Evolutionary conservation across 2,329 filamentous ascomycete species (phyloP).

Genomic region (Aspergillus persii): DNA sequence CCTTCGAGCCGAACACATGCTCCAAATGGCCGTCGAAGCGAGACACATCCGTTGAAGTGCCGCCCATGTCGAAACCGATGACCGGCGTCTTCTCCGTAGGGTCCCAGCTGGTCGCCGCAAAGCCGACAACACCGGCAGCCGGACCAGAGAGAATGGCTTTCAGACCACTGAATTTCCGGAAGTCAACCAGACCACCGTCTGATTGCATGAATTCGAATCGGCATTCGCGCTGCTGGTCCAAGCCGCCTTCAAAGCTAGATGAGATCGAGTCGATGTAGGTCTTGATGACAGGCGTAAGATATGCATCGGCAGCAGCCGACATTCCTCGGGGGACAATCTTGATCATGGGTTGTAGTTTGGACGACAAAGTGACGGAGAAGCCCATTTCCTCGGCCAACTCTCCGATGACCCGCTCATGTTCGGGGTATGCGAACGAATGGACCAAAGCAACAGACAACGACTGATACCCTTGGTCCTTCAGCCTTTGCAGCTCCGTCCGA

Average conservation of each 20-base stretch:
- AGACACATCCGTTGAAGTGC: conserved; percentile 85
- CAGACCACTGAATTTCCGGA: conserved; percentile 71
- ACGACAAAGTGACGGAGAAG: conserved; percentile 74
- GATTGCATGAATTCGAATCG: conserved; percentile 97
- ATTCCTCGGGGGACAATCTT: conserved; percentile 76
- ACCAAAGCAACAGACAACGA: conserved; percentile 86
- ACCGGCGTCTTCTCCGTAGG: conserved; percentile 76
- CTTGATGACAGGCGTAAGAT: conserved; percentile 74
- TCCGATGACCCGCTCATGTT: conserved; percentile 79
- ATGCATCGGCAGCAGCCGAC: conserved; percentile 75
- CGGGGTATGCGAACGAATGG: conserved; percentile 85
- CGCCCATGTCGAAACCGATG: conserved; percentile 95
- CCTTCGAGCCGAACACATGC: conserved; percentile 91
- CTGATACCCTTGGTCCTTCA: conserved; percentile 68
- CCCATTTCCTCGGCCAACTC: conserved; percentile 75
- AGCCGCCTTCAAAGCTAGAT: conserved; percentile 73
- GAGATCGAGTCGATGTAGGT: conserved; percentile 62
- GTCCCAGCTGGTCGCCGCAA: conserved; percentile 88
- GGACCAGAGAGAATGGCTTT: conserved; percentile 87
- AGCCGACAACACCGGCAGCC: conserved; percentile 91
- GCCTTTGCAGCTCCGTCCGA: conserved; percentile 60
- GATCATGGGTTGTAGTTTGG: conserved; percentile 81
- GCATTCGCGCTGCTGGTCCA: conserved; percentile 69
- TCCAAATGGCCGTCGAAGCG: conserved; percentile 85
- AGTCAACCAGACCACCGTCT: conserved; percentile 66